These are phyloP conservation scores for Mycocentrospora acerina DNA, from an alignment of 2,329 filamentous ascomycete genomes.

Conservation along the genomic window DNA sequence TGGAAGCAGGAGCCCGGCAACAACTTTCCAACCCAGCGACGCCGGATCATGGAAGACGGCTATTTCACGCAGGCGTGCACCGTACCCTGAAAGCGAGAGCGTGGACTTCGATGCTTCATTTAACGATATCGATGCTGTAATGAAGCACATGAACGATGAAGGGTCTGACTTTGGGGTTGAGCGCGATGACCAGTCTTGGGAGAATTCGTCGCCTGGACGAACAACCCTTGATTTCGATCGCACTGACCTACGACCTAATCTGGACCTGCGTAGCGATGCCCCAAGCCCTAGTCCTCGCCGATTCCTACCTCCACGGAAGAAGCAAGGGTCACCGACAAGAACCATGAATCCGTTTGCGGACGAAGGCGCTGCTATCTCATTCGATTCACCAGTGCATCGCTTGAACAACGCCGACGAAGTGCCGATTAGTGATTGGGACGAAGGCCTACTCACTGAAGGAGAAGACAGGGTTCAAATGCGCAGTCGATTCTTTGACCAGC, in stretches of 20 bases:
- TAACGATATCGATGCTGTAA: constrained; percentile 89
- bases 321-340: constrained; percentile 38
- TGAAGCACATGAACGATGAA: constrained; percentile 77
- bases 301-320: constrained; percentile 35
- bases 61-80: constrained; percentile 32
- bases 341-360: constrained; percentile 62
- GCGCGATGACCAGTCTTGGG: constrained; percentile 54
- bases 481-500: constrained; percentile 85
- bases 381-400: constrained; percentile 61
- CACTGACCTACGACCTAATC: constrained; percentile 36
- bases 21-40: constrained; percentile 44
- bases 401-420: constrained; percentile 65
- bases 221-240: constrained; percentile 37
- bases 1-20: constrained; percentile 40
- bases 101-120: constrained; percentile 55
- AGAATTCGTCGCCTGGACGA: constrained; percentile 35
- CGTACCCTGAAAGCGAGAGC: constrained; percentile 41
- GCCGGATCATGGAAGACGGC: constrained; percentile 44
- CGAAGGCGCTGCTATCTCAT: constrained; percentile 58
- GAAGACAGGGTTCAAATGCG: constrained; percentile 80
- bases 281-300: constrained; percentile 71
- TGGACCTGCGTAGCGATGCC: constrained; percentile 64
- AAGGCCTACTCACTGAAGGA: constrained; percentile 71
- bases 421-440: constrained; percentile 88
- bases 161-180: constrained; percentile 76